Conservation (phyloP, 164 flowering plant species). For the Piper longum region DNA sequence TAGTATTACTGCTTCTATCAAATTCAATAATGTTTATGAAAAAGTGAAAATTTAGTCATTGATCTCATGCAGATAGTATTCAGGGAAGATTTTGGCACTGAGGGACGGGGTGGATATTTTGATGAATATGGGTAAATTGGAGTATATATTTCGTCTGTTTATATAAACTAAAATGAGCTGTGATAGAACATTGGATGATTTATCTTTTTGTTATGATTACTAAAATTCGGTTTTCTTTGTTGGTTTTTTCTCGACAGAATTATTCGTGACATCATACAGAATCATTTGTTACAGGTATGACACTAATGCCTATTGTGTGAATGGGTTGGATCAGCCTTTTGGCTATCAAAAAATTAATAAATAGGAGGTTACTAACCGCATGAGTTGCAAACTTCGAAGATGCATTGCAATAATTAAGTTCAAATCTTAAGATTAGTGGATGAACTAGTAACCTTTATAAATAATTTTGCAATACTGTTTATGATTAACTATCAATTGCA, state of each 20-base stretch:
- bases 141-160: neutral
- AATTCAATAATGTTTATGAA: neutral
- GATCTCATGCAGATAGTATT: constrained; percentile 44
- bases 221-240: neutral
- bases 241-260: constrained; percentile 44
- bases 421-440: too few relatives aligned
- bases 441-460: too few relatives aligned
- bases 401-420: neutral
- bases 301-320: neutral
- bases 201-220: neutral
- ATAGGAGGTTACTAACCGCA: too few relatives aligned
- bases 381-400: too few relatives aligned
- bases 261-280: constrained; percentile 96
- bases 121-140: constrained; percentile 65
- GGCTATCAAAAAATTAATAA: neutral
- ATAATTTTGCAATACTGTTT: too few relatives aligned
- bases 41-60: neutral
- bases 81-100: constrained; percentile 81
- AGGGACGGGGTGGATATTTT: constrained; percentile 80
- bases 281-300: constrained; percentile 77
- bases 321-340: neutral
- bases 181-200: neutral
- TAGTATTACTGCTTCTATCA: neutral
- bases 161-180: neutral
- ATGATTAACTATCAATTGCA: too few relatives aligned